phyloP scores from a whole-genome alignment of 106 monocot species.

The Apostasia shenzhenica region DNA sequence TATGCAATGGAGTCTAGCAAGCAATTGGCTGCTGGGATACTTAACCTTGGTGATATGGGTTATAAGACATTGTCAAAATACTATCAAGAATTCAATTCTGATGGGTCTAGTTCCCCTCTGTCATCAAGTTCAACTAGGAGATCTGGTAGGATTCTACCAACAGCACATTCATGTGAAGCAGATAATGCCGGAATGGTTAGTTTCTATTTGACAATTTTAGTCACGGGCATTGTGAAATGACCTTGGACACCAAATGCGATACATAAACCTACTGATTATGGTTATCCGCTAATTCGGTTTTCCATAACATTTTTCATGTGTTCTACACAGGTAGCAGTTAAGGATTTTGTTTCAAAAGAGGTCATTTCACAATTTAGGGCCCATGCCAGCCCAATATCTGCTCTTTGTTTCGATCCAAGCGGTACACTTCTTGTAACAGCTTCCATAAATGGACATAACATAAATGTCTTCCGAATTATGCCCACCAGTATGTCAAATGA shows the following conservation, averaged over 20 bases:
- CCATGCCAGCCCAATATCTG: conserved; percentile 90
- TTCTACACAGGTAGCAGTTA: conserved; percentile 70
- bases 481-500: conserved; percentile 43
- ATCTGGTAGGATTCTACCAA: conserved; percentile 37
- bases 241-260: background rate
- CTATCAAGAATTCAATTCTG: conserved; percentile 77
- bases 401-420: conserved; percentile 96
- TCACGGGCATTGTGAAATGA: background rate
- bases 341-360: conserved; percentile 78
- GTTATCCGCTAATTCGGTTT: background rate
- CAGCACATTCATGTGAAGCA: conserved; percentile 55
- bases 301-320: background rate
- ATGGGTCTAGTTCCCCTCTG: conserved; percentile 71
- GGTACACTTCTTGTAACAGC: conserved; percentile 92
- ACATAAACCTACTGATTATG: background rate
- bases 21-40: conserved; percentile 86
- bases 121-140: conserved; percentile 56
- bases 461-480: conserved; percentile 94
- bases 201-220: background rate
- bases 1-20: conserved; percentile 99
- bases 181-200: conserved; percentile 96
- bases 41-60: conserved; percentile 89
- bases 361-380: conserved; percentile 93
- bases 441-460: conserved; percentile 87
- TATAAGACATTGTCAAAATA: conserved; percentile 89